Evolutionary conservation across 768 basidiomycete genomes (phyloP), one percentile per base, ranked within the genome.

Genomic region (Boletus rubroflammeus): DNA sequence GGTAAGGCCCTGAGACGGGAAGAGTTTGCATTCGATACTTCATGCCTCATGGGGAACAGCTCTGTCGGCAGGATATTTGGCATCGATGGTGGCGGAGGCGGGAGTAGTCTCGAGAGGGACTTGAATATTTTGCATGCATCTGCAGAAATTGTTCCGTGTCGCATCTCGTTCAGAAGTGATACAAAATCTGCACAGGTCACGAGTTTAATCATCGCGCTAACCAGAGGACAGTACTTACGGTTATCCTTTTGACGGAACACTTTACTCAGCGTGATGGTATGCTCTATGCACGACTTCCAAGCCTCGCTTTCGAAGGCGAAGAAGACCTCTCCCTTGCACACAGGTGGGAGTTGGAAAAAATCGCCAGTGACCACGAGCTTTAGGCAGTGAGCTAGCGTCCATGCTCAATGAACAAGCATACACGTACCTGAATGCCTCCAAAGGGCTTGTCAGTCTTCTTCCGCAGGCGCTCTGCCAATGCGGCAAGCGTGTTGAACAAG

Each of bases 171-270:
- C n/a, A 92, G 70, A 67, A 89, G 80, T 49, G 82, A 77, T 56
- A 90, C 78, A 60, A 91, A 87, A 28, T 74, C 86, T 88, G 58
- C 23, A 32, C 19, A 21, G 25, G 19, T 28, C n/a, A 25, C 3
- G 13, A 51, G 46, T 38, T 8, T 5, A 31, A 42, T 9, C 3
- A 2, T 40, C 35, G 43, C 13, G 19, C 25, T 17, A 21, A 32
- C 19, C 3, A n/a, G 1, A 29, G 6, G 14, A 31, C 13, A 9
- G 31, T 8, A 50, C 82, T 58, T 57, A 87, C 87, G 70, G 42
- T 79, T 75, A 63, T 89, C 87, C 49, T 84, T 88, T 65, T 91
- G 89, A 26, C 89, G 71, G 69, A 87, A 90, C 5, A 91, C 89
- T 59, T 86, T 81, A 5, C 77, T 83, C 3, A 92, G 75, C 47